Conservation (phyloP, 2,329 filamentous ascomycete genomes). For the Rhynchosporium agropyri region DNA sequence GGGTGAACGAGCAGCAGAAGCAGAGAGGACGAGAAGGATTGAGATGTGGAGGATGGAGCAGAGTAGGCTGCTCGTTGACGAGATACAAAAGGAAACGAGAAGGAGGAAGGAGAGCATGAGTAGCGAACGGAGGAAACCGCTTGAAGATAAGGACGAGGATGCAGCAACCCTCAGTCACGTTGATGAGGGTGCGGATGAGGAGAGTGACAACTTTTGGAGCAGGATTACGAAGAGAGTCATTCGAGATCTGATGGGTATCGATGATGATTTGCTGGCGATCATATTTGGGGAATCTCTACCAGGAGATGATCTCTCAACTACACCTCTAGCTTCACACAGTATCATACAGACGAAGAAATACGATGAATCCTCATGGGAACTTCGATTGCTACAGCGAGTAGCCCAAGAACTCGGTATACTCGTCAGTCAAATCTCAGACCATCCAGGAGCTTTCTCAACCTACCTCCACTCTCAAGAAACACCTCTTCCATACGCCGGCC, state of each 20-base stretch:
- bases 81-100: constrained; percentile 84
- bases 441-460: constrained; percentile 86
- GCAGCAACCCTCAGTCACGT: constrained; percentile 38
- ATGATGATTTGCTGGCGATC: constrained; percentile 80
- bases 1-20: constrained; percentile 60
- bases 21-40: constrained; percentile 80
- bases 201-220: constrained; percentile 73
- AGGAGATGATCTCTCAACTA: constrained; percentile 44
- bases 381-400: constrained; percentile 78
- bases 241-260: constrained; percentile 85
- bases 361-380: constrained; percentile 65
- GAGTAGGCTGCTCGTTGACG: constrained; percentile 79
- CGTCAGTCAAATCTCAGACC: constrained; percentile 80
- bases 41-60: constrained; percentile 93
- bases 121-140: constrained; percentile 46
- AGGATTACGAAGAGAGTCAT: constrained; percentile 85
- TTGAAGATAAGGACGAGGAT: constrained; percentile 41
- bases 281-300: constrained; percentile 82
- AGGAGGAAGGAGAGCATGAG: constrained; percentile 66
- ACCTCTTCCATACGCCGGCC: constrained; percentile 75
- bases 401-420: constrained; percentile 84
- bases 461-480: constrained; percentile 68
- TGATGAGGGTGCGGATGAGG: constrained; percentile 46
- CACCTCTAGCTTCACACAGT: constrained; percentile 25
- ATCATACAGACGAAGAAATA: constrained; percentile 23